Evolutionary conservation across 768 basidiomycete species (phyloP).

Genomic region (Russula compacta): DNA sequence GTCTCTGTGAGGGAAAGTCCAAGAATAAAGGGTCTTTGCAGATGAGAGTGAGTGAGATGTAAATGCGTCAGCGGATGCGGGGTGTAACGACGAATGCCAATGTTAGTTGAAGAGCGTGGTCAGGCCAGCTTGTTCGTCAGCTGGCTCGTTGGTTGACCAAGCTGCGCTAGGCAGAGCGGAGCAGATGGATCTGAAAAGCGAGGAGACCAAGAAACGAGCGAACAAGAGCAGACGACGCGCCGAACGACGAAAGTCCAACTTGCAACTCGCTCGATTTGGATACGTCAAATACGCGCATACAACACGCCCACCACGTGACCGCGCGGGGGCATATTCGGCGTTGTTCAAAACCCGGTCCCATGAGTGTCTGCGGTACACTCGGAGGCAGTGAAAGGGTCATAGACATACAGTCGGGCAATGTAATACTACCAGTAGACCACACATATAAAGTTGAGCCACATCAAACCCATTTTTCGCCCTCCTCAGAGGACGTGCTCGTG

Average conservation of each 20-base stretch:
- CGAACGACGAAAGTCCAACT: conserved; percentile 7
- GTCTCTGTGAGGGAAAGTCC: neutral
- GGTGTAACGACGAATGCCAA: neutral
- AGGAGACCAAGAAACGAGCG: neutral
- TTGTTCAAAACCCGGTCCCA: neutral
- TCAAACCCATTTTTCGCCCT: neutral
- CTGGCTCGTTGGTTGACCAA: neutral
- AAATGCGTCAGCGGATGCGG: neutral
- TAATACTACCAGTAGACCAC: too few species aligned
- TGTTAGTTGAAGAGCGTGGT: neutral
- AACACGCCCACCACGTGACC: conserved; percentile 14
- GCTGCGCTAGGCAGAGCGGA: neutral
- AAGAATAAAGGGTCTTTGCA: neutral
- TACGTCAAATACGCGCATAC: conserved; percentile 14
- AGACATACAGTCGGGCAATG: too few species aligned
- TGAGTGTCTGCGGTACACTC: too few species aligned
- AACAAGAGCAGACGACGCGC: neutral
- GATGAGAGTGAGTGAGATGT: conserved; percentile 5
- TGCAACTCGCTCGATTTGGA: neutral
- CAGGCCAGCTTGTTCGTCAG: neutral
- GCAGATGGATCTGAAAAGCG: neutral
- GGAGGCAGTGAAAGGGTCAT: too few species aligned
- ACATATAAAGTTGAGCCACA: neutral
- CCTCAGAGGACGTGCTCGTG: neutral
- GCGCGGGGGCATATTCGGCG: neutral